phyloP scores from a whole-genome alignment of 192 early-diverging fungal species.

The Phlyctochytrium arcticum region DNA sequence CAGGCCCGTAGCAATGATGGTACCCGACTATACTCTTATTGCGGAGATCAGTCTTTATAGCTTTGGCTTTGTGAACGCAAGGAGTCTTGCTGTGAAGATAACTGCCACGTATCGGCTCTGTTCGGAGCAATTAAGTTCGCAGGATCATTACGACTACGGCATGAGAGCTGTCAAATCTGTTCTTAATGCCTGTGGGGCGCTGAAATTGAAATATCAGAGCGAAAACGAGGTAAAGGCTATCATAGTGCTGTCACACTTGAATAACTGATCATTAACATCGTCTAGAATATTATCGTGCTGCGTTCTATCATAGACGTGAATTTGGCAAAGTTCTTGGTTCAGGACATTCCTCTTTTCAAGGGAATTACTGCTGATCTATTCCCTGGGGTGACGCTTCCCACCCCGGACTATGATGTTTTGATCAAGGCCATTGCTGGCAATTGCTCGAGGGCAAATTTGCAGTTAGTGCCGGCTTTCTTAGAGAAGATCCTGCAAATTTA shows the following conservation, averaged over 20 bases:
- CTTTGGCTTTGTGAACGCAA: slow-evolving; percentile 55
- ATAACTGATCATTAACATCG: neutral
- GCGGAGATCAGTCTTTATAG: slow-evolving; percentile 62
- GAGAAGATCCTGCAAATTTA: slow-evolving; percentile 61
- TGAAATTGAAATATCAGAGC: slow-evolving; percentile 56
- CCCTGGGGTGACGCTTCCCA: slow-evolving; percentile 53
- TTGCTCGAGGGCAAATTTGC: slow-evolving; percentile 47
- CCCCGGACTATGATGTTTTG: slow-evolving; percentile 50
- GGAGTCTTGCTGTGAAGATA: slow-evolving; percentile 54
- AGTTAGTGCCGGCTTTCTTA: slow-evolving; percentile 50
- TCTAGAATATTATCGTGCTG: slow-evolving; percentile 46
- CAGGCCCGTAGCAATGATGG: slow-evolving; percentile 56
- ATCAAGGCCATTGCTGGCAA: slow-evolving; percentile 39
- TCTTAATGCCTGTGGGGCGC: slow-evolving; percentile 48
- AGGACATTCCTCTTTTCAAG: slow-evolving; percentile 61
- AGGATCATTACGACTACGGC: slow-evolving; percentile 62
- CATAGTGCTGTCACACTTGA: neutral
- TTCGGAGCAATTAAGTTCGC: slow-evolving; percentile 59
- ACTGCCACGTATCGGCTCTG: slow-evolving; percentile 57
- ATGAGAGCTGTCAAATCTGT: slow-evolving; percentile 63
- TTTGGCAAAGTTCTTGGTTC: slow-evolving; percentile 56
- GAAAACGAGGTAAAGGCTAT: slow-evolving; percentile 44
- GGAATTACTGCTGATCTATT: slow-evolving; percentile 61
- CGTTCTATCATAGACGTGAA: slow-evolving; percentile 62
- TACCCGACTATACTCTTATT: slow-evolving; percentile 60